Base-by-base conservation (phyloP, 768 basidiomycete species). In the Pleurotus sapidus region DNA sequence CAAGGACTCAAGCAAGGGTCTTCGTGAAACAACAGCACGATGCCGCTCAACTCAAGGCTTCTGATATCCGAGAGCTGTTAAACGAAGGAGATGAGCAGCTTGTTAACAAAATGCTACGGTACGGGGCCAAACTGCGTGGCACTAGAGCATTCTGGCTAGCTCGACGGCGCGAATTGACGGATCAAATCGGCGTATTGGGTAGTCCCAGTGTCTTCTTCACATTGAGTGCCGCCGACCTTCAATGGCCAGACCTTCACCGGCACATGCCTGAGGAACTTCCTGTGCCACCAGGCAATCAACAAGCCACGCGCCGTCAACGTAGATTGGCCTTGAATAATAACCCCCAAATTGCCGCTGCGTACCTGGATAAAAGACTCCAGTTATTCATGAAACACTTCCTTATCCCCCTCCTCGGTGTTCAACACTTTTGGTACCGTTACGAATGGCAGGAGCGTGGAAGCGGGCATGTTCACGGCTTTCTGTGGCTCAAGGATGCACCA, bases 181-280 rank as follows among this genome's bases (percentile, higher is more conserved):
- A 43, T 18, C 60, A 61, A 50, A 65, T 68, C 4, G 24, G 57
- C 11, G 57, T 65, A 24, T 58, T 59, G 47, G 60, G 63, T 9
- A 53, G 64, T 25, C 67, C 68, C 12, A 63, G 65, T 61, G 20
- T 64, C 9, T 70, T 71, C 56, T 61, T 67, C 49, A 70, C 67
- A 3, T 55, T 62, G 4, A 65, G 62, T 14, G 63, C 68, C 2
- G 70, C 70, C 0, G 69, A 69, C 59, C 57, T 70, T 1, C 68
- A 71, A 45, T 68, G 70, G 70, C 65, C 64, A 8, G 68, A 71
- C 56, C 59, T 71, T 55, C 69, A 71, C 53, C 61, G 61, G 15
- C 67, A 70, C 39, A 70, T 69, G 69, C 67, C 66, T 18, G 34
- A 57, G 30, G 49, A 55, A 15, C 30, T 46, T 20, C 27, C 27